Percentiles rank a stretch among this genome's conserved stretches.
Conservation (phyloP, 805 yeast species). For the Ogataea pilisensis region DNA sequence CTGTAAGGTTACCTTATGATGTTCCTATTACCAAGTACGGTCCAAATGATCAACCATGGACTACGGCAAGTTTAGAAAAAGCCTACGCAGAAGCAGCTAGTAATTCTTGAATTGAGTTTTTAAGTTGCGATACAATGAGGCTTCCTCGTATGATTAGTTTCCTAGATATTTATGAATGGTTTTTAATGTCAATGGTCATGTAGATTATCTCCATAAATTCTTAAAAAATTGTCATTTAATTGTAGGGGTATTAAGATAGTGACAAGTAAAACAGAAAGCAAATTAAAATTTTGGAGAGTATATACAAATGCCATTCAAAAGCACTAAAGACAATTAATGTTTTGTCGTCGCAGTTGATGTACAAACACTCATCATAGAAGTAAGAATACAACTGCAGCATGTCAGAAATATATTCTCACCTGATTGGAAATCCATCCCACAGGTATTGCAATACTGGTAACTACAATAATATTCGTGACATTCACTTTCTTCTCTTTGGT, state of each 20-base stretch:
- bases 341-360: slow-evolving; percentile 9
- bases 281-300: no score
- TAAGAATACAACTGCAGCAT: slow-evolving; percentile 11
- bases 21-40: slow-evolving; percentile 45
- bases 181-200: no score
- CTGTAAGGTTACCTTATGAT: slow-evolving; percentile 50
- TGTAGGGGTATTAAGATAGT: no score
- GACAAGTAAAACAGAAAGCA: no score
- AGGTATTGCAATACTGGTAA: slow-evolving; percentile 10
- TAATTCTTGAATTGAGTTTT: neutral
- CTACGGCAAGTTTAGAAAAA: slow-evolving; percentile 19
- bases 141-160: neutral
- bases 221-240: no score
- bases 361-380: slow-evolving; percentile 9
- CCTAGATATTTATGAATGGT: neutral
- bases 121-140: neutral
- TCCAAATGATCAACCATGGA: slow-evolving; percentile 47
- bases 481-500: slow-evolving; percentile 26
- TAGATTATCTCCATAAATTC: no score
- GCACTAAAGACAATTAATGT: neutral
- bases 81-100: slow-evolving; percentile 4
- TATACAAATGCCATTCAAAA: neutral
- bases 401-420: slow-evolving; percentile 10
- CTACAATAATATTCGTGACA: slow-evolving; percentile 28
- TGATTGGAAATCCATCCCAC: slow-evolving; percentile 4